Evolutionary conservation across 805 yeast species (phyloP), one percentile per base, ranked within the genome.

Genomic region (Ogataea naganishii): DNA sequence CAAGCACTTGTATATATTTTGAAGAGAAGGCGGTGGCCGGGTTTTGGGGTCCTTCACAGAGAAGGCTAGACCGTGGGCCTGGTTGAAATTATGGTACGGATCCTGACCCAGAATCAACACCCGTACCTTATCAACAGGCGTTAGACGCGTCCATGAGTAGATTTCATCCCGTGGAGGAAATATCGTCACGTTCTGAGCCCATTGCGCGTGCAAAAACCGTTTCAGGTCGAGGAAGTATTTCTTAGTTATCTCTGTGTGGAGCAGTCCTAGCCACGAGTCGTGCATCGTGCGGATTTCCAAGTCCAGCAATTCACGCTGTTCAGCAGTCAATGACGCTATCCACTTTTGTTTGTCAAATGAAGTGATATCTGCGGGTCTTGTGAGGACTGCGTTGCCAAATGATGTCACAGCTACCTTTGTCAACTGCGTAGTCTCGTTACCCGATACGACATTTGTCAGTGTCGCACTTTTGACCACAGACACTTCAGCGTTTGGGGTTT

Each of bases 21-120:
- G 64, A 34, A 92, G 61, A 2, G 96, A 85, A 1, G 94, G 92
- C 0, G 98, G 97, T 2, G 92, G 80, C 2, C 75, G 73, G 1
- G 85, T 77, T 1, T 70, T 63, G 1, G 95, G 94, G 19, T 81
- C 80, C 33, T 74, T 66, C 1, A 92, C 97, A 14, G 94, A 81
- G 44, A 92, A 92, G 3, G 98, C 97, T 18, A 92, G 60, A 0
- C 98, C 98, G 48, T 92, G 98, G 0, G 98, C 98, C 53, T 92
- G 98, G 50, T 82, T 81, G 43, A 56, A 56, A 51, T 86, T 85
- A 54, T 92, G 98, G 51, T 92, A 92, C 1, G 98, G 98, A 51
- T 92, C 98, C 53, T 92, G 98, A 1, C 98, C 98, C 26, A 92
- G 60, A 9, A 92, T 69, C 1, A 92, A 68, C 17, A 89, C 92